Evolutionary conservation across 495 filamentous ascomycete genomes (phyloP).

Genomic region (Tuber aestivum): DNA sequence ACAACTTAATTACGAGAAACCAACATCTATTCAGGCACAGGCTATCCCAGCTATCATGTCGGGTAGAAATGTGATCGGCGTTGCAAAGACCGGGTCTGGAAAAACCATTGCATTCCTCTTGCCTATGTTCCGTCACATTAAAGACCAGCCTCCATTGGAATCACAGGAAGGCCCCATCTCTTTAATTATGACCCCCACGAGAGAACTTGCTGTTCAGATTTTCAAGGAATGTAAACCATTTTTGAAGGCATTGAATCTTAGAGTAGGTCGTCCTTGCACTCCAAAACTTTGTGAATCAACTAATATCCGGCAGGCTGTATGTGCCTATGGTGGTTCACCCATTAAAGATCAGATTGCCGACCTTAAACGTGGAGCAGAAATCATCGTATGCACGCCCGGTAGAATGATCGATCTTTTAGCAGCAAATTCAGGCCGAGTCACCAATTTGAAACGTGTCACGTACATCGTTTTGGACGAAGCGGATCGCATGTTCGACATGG

Average conservation of each 20-base stretch:
- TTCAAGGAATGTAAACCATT: conserved; percentile 91
- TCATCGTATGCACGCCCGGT: conserved; percentile 93
- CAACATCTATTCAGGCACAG: conserved; percentile 91
- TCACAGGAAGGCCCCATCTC: conserved; percentile 80
- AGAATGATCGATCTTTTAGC: conserved; percentile 93
- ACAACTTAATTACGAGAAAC: conserved; percentile 74
- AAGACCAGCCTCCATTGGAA: conserved; percentile 79
- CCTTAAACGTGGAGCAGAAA: conserved; percentile 89
- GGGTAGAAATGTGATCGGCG: conserved; percentile 89
- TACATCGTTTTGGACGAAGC: conserved; percentile 96
- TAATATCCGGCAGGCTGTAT: conserved; percentile 55
- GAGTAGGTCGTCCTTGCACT: conserved; percentile 44
- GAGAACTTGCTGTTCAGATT: conserved; percentile 92
- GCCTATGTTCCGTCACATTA: conserved; percentile 96
- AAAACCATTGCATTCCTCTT: conserved; percentile 94
- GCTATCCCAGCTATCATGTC: conserved; percentile 94
- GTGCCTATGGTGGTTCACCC: conserved; percentile 88
- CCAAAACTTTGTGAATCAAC: neutral
- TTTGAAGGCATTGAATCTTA: conserved; percentile 79
- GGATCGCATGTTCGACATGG: conserved; percentile 99
- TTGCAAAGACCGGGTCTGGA: conserved; percentile 97
- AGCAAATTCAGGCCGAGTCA: conserved; percentile 86
- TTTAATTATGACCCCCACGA: conserved; percentile 87
- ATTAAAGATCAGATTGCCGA: conserved; percentile 98
- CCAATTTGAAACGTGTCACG: conserved; percentile 79